A percentile compares a stretch with the other conserved stretches of the same genome.
Evolutionary conservation across 768 basidiomycete genomes (phyloP).

Genomic region (Macrolepiota dolichaula): DNA sequence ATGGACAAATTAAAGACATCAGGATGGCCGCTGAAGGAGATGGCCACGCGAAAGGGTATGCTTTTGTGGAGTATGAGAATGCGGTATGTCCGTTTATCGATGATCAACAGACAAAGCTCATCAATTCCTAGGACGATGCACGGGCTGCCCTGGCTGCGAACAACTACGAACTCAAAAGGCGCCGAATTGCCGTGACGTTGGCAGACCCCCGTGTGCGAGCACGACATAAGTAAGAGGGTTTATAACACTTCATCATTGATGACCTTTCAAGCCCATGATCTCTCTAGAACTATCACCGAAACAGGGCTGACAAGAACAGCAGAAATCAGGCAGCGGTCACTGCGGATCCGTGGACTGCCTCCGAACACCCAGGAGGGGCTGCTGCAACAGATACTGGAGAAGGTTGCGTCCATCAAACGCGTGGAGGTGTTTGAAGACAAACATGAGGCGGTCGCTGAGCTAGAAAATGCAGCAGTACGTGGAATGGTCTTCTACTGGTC

Average conservation of each 20-base stretch:
- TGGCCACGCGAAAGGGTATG: conserved; percentile 78
- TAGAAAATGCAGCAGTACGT: conserved; percentile 64
- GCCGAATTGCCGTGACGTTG: conserved; percentile 86
- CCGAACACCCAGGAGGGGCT: conserved; percentile 82
- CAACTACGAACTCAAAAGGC: conserved; percentile 84
- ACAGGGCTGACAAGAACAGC: conserved; percentile 53
- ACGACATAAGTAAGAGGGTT: conserved; percentile 41
- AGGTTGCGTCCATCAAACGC: conserved; percentile 64
- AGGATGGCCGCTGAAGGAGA: conserved; percentile 73
- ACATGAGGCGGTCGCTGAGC: conserved; percentile 61
- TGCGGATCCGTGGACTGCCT: conserved; percentile 76
- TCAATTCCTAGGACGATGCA: conserved; percentile 55
- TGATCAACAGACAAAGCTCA: neutral
- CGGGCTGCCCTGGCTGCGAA: conserved; percentile 72
- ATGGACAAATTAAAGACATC: conserved; percentile 78
- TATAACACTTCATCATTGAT: neutral
- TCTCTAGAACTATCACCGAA: conserved; percentile 28
- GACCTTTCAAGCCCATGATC: neutral
- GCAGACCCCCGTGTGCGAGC: conserved; percentile 68
- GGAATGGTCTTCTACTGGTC: neutral
- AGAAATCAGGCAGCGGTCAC: conserved; percentile 64
- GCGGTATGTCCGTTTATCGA: conserved; percentile 56
- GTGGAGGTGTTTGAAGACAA: conserved; percentile 68
- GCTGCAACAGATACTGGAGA: conserved; percentile 86
- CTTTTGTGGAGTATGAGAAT: conserved; percentile 87